These are phyloP conservation scores for Heritiera fomes DNA, from an alignment of 345 rosid genomes.

Conservation along the genomic window DNA sequence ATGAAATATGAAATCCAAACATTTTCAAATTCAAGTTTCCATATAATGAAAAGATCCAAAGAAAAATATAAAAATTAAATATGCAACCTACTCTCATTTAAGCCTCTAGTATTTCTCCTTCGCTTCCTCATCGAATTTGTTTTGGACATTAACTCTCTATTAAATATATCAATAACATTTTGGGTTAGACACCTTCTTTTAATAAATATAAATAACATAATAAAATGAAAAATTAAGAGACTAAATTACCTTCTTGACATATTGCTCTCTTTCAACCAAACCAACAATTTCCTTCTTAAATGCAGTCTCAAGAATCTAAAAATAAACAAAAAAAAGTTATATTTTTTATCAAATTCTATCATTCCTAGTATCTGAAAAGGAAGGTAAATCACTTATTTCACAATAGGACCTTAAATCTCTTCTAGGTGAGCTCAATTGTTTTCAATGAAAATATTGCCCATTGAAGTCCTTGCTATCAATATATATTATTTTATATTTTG, in stretches of 20 bases:
- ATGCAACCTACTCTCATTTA: conserved; percentile 70
- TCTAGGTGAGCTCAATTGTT: too few species aligned
- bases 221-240: background rate
- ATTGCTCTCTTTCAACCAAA: conserved; percentile 92
- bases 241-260: conserved; percentile 85
- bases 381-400: too few species aligned
- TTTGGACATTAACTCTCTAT: too few species aligned
- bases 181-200: background rate
- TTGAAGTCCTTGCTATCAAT: too few species aligned
- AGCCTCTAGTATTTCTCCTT: conserved; percentile 94
- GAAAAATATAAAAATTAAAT: background rate
- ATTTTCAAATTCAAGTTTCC: too few species aligned
- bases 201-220: background rate
- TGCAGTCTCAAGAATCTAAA: conserved; percentile 91
- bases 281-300: conserved; percentile 99
- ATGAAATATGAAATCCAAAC: too few species aligned
- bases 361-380: too few species aligned
- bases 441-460: too few species aligned
- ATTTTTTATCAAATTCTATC: too few species aligned
- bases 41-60: background rate
- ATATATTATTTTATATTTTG: too few species aligned
- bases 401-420: too few species aligned
- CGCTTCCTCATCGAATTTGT: background rate
- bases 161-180: background rate
- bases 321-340: background rate